These are phyloP conservation scores for Agaricus sinodeliciosus DNA, from an alignment of 768 basidiomycete genomes.

Conservation along the genomic window DNA sequence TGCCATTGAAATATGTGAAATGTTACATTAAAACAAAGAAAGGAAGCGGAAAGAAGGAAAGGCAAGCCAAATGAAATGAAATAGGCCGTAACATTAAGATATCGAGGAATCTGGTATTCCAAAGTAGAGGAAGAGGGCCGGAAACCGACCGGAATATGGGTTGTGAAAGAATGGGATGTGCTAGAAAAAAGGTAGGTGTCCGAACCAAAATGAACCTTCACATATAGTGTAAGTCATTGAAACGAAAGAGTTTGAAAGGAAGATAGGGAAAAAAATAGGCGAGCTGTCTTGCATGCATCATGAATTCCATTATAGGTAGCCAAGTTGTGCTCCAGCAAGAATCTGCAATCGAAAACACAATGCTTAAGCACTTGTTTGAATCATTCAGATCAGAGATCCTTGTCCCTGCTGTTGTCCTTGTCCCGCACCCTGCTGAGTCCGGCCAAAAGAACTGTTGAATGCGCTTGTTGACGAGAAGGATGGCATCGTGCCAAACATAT, in stretches of 20 bases:
- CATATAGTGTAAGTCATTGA: not conserved
- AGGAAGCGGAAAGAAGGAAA: constrained; percentile 10
- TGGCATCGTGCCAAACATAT: constrained; percentile 6
- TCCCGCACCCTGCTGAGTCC: not conserved
- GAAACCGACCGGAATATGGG: not conserved
- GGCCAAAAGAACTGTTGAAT: not conserved
- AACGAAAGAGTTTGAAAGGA: not conserved
- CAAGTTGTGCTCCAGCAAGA: not conserved
- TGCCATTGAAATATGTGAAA: constrained; percentile 4
- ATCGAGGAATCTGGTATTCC: not conserved
- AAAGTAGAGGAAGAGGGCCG: constrained; percentile 3
- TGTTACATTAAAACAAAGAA: constrained; percentile 9
- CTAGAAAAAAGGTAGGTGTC: constrained; percentile 12
- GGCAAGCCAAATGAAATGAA: not conserved
- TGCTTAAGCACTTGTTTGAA: not conserved
- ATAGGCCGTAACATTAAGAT: not conserved
- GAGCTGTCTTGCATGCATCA: constrained; percentile 3
- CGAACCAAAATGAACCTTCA: constrained; percentile 10
- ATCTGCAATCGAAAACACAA: not conserved
- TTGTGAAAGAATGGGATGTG: not conserved
- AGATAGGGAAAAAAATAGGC: constrained; percentile 15
- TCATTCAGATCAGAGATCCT: constrained; percentile 41
- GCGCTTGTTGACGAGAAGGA: not conserved
- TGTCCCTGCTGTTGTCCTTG: constrained; percentile 33
- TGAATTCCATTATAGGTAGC: too few species aligned